These are phyloP conservation scores for barley (Hordeum vulgare) DNA, from an alignment of 176 grass and related monocot species.

Conservation along the genomic window DNA sequence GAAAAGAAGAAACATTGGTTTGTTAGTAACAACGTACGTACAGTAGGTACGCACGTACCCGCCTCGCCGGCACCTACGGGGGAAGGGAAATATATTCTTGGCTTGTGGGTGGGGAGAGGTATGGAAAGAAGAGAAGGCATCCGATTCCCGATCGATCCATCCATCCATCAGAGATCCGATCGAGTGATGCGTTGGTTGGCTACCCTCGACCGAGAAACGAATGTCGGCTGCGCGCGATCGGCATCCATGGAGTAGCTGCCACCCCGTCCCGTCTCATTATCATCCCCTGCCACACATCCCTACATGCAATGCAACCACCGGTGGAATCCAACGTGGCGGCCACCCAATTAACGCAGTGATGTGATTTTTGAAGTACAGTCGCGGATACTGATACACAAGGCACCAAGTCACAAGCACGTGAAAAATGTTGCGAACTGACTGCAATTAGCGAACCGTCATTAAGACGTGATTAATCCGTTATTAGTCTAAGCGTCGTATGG, in stretches of 20 bases:
- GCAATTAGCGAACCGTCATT: no score
- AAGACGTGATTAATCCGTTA: no score
- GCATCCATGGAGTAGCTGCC: not conserved
- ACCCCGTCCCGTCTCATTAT: not conserved
- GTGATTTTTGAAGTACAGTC: not conserved
- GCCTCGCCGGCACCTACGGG: not conserved
- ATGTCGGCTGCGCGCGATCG: slow-evolving; percentile 24
- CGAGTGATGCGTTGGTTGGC: slow-evolving; percentile 28
- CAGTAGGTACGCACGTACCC: not conserved
- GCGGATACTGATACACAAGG: no score
- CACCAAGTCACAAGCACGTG: no score
- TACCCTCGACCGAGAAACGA: slow-evolving; percentile 31
- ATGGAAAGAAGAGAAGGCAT: slow-evolving; percentile 44
- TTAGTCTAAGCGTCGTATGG: no score
- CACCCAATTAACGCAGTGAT: not conserved
- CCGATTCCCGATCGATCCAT: slow-evolving; percentile 30
- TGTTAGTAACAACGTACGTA: not conserved
- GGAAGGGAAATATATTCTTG: slow-evolving; percentile 17
- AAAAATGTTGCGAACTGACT: no score
- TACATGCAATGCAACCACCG: not conserved
- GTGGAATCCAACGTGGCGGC: not conserved
- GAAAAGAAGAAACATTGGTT: slow-evolving; percentile 14
- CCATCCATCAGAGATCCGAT: slow-evolving; percentile 22
- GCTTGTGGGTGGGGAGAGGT: slow-evolving; percentile 8
- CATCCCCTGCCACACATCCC: not conserved